phyloP scores from a whole-genome alignment of 495 filamentous ascomycete species.

The Penicillium flavigenum region DNA sequence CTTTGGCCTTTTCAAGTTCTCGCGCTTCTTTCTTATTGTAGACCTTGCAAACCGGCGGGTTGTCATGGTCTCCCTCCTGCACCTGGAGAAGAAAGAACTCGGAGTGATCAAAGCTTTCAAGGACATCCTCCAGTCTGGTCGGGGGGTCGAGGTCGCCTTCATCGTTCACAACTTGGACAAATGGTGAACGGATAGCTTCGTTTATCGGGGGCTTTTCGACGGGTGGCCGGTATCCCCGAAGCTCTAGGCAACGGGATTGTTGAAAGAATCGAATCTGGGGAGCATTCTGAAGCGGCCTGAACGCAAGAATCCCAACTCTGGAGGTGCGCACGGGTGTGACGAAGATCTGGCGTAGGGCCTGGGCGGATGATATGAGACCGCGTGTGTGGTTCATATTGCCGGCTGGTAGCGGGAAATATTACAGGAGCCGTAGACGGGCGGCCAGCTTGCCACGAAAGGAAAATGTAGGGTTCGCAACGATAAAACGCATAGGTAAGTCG shows the following conservation, averaged over 20 bases:
- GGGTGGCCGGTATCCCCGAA: conserved; percentile 5
- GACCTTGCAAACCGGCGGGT: conserved; percentile 64
- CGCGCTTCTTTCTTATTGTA: conserved; percentile 49
- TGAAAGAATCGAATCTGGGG: conserved; percentile 18
- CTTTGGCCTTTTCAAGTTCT: conserved; percentile 42
- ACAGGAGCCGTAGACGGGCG: not conserved
- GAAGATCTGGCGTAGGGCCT: conserved; percentile 40
- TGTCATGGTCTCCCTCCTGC: conserved; percentile 28
- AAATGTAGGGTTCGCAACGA: not conserved
- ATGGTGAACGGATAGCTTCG: conserved; percentile 52
- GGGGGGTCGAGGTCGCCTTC: conserved; percentile 50
- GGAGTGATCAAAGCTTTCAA: conserved; percentile 48
- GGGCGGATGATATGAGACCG: conserved; percentile 38
- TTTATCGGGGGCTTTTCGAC: conserved; percentile 37
- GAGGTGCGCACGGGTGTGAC: conserved; percentile 25
- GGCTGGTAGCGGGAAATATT: not conserved
- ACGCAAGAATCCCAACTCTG: conserved; percentile 19
- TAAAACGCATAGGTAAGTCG: not conserved
- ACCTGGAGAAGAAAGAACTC: conserved; percentile 61
- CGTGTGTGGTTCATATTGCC: conserved; percentile 42
- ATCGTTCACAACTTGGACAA: conserved; percentile 55
- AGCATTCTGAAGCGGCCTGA: conserved; percentile 9
- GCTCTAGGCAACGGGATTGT: conserved; percentile 13
- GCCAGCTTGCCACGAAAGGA: not conserved
- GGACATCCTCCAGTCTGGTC: conserved; percentile 38